Percentiles rank a stretch among this genome's conserved stretches.
Conservation (phyloP, 2,329 filamentous ascomycete species). For the Venturia aucupariae region DNA sequence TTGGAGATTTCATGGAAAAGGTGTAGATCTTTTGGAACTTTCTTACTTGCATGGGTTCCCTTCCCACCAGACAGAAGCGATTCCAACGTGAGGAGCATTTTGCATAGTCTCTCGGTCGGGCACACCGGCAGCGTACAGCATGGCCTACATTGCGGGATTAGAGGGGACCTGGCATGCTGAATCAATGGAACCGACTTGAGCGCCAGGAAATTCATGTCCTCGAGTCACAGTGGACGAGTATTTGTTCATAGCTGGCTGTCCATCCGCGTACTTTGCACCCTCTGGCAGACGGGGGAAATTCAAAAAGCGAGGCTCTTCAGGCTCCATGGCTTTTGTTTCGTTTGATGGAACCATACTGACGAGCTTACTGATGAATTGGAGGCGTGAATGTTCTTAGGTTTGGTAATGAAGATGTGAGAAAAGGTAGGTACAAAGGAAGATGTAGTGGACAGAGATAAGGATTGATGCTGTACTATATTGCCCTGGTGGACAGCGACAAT, state of each 20-base stretch:
- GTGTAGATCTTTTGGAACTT: conserved; percentile 18
- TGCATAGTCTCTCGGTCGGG: conserved; percentile 79
- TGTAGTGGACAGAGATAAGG: background rate
- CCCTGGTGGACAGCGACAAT: background rate
- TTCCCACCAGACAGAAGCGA: conserved; percentile 95
- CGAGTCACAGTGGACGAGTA: conserved; percentile 77
- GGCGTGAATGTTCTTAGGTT: background rate
- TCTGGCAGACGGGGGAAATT: conserved; percentile 47
- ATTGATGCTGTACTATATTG: too few species aligned
- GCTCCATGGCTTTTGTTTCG: conserved; percentile 24
- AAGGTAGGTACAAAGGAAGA: background rate
- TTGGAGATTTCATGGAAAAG: conserved; percentile 4
- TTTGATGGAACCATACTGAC: conserved; percentile 28
- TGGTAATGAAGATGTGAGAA: background rate
- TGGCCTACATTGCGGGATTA: conserved; percentile 49
- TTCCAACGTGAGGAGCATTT: conserved; percentile 79
- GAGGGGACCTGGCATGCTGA: too few species aligned
- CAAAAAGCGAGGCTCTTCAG: conserved; percentile 35
- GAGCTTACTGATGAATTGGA: background rate
- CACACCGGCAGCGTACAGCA: conserved; percentile 90
- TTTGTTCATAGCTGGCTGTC: conserved; percentile 64
- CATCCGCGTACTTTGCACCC: conserved; percentile 42
- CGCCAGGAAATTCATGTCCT: conserved; percentile 83
- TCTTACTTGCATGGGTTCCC: conserved; percentile 89
- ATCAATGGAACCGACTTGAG: conserved; percentile 51